Conservation (phyloP, 352 stramenopile species). For the Nothophytophthora sp. region DNA sequence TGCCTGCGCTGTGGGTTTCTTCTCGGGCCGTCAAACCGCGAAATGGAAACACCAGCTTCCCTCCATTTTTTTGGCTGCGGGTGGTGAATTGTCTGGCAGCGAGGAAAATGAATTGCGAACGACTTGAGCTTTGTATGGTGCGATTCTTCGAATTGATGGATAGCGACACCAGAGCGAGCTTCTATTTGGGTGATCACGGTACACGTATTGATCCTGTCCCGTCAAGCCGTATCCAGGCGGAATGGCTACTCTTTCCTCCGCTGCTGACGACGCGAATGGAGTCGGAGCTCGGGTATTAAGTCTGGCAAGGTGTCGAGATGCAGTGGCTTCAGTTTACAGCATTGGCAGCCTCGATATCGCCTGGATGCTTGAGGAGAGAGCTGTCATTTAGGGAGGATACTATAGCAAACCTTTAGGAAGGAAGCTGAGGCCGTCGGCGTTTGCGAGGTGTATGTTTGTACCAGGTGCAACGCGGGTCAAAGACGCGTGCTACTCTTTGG, state of each 20-base stretch:
- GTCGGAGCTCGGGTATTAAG: conserved; percentile 10
- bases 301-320: background rate
- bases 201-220: background rate
- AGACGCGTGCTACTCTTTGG: too few relatives aligned
- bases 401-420: too few relatives aligned
- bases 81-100: conserved; percentile 13
- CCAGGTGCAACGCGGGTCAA: too few relatives aligned
- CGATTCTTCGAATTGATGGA: conserved; percentile 73
- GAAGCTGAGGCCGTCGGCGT: too few relatives aligned
- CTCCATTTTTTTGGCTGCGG: background rate
- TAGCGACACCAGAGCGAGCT: background rate
- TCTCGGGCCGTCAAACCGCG: conserved; percentile 14
- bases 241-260: conserved; percentile 1
- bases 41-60: conserved; percentile 25
- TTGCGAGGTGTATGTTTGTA: too few relatives aligned
- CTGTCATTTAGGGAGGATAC: too few relatives aligned
- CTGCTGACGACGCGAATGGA: background rate
- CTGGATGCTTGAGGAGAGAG: too few relatives aligned
- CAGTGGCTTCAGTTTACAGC: too few relatives aligned
- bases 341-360: too few relatives aligned
- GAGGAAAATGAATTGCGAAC: conserved; percentile 31
- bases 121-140: conserved; percentile 39
- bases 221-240: background rate
- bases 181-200: background rate
- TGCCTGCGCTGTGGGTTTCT: background rate